Base-by-base conservation (phyloP, 1,284 basidiomycete species). In the Vanrija pseudolonga region DNA sequence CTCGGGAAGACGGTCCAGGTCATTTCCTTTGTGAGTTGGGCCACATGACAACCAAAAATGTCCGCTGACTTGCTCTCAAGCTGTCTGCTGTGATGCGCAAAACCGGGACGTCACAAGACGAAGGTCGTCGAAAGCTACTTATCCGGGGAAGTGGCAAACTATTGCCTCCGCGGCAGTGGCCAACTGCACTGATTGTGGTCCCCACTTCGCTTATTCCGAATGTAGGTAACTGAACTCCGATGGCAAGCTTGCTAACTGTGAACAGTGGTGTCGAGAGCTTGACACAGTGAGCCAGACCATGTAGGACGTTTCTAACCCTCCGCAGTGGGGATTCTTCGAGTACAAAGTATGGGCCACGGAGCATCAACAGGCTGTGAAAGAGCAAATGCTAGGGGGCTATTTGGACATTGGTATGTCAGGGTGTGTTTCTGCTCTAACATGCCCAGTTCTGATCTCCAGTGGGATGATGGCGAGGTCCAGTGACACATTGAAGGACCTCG, bases 11-110 rank as follows among this genome's bases (percentile, higher is more conserved):
- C 60, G 0, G 54, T 61, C 4, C 60, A 76, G 51, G 73, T 76
- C 24, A 70, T 75, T 28, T 56, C 69, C 0, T 77, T 77, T 50
- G 73, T 72, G 26, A 53, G 68, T 52, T 2, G 0, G 14, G 11
- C 28, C 17, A 14, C 6, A n/a, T 20, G n/a, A 45, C 14, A 28
- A 2, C 28, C 7, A 36, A 11, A 26, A 32, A 5, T 32, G 32
- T 32, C 17, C 17, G n/a, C 23, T 53, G 37, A 37, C 18, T n/a
- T n/a, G n/a, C n/a, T 32, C 1, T 11, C 3, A 23, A 80, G 73
- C 66, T 80, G 0, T 72, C 78, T 0, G 79, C 79, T 0, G 77
- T 81, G 57, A 81, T 80, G 79, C 61, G 66, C 15, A 80, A 80
- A 62, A 77, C 69, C 0, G 79, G 78, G 2, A 68, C 65, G 2